Evolutionary conservation across 176 grass and related monocot genomes (phyloP), one percentile per base, ranked within the genome.

Genomic region (Musa acuminata): DNA sequence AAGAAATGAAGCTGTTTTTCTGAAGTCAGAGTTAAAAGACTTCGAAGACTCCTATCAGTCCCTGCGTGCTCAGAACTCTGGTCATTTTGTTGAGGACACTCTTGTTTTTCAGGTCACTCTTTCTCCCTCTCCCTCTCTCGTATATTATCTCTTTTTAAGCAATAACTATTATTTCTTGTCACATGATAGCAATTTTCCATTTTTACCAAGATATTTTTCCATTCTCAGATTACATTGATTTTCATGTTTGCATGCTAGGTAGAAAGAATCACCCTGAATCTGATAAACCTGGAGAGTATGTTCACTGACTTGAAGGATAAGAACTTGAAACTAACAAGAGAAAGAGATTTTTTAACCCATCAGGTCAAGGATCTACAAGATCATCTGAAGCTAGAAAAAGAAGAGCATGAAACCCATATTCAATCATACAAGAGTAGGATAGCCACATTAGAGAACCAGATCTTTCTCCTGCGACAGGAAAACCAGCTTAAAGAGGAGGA

Each of bases 311-410:
- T 99, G 29, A 76, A 86, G 87, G 49, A 84, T 25, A 85, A 84
- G 26, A 62, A 87, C 49, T 86, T 80, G 50, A 83, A 75, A 80
- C 67, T 89, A 65, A 84, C 77, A 55, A 81, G 49, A 80, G 88
- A 94, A 62, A 99, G 83, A 71, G 76, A 94, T 90, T 57, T 86
- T 49, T 78, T 76, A 75, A 70, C 87, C 80, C 81, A 85, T 83
- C 86, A 87, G 84, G 35, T 83, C 51, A 92, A 71, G 72, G 87
- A 90, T 53, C 53, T 96, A 67, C 77, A 87, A 75, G 60, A 51
- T 85, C 74, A 84, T 58, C 81, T 96, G 79, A 74, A 79, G 80
- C 71, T 60, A 74, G 86, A 83, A 77, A 81, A 81, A 9, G 48
- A 81, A 74, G 86, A 89, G 27, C 78, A 83, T 74, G 88, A 84